phyloP scores from a whole-genome alignment of 2,329 filamentous ascomycete species.

The Colletotrichum paranaense region DNA sequence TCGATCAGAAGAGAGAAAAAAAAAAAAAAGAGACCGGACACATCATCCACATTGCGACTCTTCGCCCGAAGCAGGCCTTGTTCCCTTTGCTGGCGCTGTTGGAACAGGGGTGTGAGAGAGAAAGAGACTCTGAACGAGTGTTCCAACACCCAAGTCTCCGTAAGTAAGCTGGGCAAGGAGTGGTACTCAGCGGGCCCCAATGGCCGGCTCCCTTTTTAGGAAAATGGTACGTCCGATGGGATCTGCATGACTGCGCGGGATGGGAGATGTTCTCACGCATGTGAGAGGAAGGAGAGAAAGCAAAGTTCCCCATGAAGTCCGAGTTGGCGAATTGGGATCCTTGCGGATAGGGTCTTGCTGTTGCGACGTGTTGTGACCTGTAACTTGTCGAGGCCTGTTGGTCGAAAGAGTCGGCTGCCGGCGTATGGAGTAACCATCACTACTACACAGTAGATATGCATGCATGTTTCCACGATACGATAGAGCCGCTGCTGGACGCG shows the following conservation, averaged over 20 bases:
- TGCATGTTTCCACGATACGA: neutral
- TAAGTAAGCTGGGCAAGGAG: slow-evolving; percentile 11
- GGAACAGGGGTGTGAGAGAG: neutral
- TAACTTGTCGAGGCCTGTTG: neutral
- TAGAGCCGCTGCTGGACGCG: neutral
- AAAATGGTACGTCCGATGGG: slow-evolving; percentile 16
- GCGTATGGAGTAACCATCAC: neutral
- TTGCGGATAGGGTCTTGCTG: neutral
- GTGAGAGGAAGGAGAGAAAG: neutral
- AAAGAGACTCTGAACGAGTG: neutral
- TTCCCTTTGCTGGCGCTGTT: neutral
- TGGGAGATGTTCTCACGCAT: slow-evolving; percentile 19
- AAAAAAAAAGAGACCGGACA: slow-evolving; percentile 2
- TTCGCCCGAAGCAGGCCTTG: slow-evolving; percentile 15
- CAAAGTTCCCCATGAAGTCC: neutral
- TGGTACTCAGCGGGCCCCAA: neutral
- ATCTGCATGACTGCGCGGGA: neutral
- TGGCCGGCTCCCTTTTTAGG: slow-evolving; percentile 4
- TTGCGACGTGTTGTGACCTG: neutral
- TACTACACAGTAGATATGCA: too few species aligned
- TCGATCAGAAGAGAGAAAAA: slow-evolving; percentile 12
- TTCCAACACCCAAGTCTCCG: neutral
- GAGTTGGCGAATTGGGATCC: neutral
- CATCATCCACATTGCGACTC: slow-evolving; percentile 12
- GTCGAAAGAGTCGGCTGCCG: neutral